A percentile compares a stretch with the other conserved stretches of the same genome.
Conservation (phyloP, 176 grass and related monocot species). For the Oryza glumipatula region DNA sequence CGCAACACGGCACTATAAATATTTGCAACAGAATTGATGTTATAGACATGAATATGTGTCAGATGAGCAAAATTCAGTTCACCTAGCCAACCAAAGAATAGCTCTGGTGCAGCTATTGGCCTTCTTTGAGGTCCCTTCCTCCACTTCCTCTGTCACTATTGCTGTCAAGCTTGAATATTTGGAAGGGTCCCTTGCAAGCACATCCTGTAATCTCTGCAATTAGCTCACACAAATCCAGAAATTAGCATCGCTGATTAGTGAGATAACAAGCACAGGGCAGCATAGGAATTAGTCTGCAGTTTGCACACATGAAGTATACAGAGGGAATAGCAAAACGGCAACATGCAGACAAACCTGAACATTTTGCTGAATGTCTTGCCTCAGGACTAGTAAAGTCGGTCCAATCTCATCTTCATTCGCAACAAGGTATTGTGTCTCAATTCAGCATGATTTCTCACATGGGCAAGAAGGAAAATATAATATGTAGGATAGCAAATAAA, state of each 20-base stretch:
- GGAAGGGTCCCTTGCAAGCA: constrained; percentile 53
- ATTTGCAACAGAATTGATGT: not conserved
- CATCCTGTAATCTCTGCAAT: constrained; percentile 71
- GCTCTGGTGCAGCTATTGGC: constrained; percentile 76
- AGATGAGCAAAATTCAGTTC: not conserved
- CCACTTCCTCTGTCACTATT: constrained; percentile 65
- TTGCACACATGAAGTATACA: no score
- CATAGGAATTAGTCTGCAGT: not conserved
- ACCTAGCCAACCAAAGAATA: constrained; percentile 82
- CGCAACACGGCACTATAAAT: not conserved
- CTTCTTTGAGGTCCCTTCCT: constrained; percentile 62
- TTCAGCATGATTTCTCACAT: constrained; percentile 18
- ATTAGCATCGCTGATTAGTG: not conserved
- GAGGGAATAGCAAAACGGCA: not conserved
- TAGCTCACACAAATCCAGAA: not conserved
- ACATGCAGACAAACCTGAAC: constrained; percentile 44
- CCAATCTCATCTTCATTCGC: constrained; percentile 76
- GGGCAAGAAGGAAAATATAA: not conserved
- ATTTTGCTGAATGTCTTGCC: constrained; percentile 79
- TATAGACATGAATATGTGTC: not conserved
- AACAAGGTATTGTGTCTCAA: constrained; percentile 24
- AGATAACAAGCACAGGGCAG: not conserved
- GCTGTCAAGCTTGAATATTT: constrained; percentile 55
- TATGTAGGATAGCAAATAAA: not conserved
- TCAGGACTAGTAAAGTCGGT: constrained; percentile 74